Evolutionary conservation across 768 basidiomycete genomes (phyloP).

Genomic region (Paxillus involutus): DNA sequence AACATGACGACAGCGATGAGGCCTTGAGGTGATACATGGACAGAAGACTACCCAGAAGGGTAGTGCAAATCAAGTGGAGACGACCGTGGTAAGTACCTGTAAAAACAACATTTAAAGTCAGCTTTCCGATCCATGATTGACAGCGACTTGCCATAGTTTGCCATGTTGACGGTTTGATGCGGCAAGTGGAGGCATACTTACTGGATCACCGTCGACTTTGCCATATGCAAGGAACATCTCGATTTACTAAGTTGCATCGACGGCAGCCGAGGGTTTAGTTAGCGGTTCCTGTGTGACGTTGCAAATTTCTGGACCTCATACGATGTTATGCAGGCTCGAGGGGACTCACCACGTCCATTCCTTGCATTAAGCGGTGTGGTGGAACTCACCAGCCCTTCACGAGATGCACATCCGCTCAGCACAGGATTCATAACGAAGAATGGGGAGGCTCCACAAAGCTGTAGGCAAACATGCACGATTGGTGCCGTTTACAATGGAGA

Average conservation of each 20-base stretch:
- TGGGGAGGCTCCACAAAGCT: background rate
- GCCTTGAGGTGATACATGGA: constrained; percentile 17
- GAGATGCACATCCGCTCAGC: background rate
- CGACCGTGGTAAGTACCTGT: constrained; percentile 8
- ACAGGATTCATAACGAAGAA: background rate
- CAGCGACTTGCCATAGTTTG: background rate
- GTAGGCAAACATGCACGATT: constrained; percentile 19
- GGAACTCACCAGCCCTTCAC: background rate
- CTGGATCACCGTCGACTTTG: background rate
- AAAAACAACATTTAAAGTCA: constrained; percentile 10
- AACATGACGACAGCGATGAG: constrained; percentile 20
- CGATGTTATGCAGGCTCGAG: constrained; percentile 4
- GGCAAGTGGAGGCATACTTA: background rate
- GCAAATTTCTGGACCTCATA: background rate
- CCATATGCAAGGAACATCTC: background rate
- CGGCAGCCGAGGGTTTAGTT: background rate
- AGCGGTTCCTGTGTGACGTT: background rate
- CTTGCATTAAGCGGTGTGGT: background rate
- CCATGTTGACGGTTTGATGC: background rate
- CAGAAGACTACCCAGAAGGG: constrained; percentile 5
- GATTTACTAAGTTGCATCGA: background rate
- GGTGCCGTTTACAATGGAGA: constrained; percentile 15
- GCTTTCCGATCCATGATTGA: background rate
- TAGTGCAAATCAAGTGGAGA: constrained; percentile 10
- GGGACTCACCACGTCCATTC: background rate